Evolutionary conservation across 176 grass and related monocot genomes (phyloP), one percentile per base, ranked within the genome.

Genomic region (Ampelocalamus luodianensis): DNA sequence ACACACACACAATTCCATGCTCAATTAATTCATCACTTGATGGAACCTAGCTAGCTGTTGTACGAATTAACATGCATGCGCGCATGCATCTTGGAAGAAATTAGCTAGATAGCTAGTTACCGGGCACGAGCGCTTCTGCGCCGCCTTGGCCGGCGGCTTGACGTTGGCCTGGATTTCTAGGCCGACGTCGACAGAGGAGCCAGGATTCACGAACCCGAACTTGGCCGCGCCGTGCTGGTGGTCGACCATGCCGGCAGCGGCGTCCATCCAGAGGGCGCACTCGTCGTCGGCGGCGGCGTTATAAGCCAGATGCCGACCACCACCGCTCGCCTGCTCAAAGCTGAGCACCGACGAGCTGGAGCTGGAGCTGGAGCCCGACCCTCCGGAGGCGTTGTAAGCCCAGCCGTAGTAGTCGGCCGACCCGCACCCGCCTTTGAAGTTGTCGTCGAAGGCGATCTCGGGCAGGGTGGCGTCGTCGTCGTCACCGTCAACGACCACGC

Each of bases 341-440:
- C 93, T 92, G 79, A 98, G 93, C 51, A 98, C 89, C 55, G 93
- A 98, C 50, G 96, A 89, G 87, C 82, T 91, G 6, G 95, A 93
- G 88, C 85, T 88, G 54, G 90, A 77, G 73, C 81, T 90, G 68
- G 87, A 50, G 22, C 75, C 71, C 0, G 89, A 83, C 1, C 65
- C 59, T 3, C 74, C 77, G 6, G 65, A 82, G 4, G 44, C 77
- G 34, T 22, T 45, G 43, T 61, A 64, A 1, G 67, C 77, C 76
- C 78, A 94, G 76, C 75, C 13, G 86, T 87, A 84, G 77, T 87
- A 88, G 66, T 79, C 71, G 0, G 45, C 75, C 4, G 78, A 58
- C 49, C 78, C 51, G 3, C 42, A 70, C n/a, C 65, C 80, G 17
- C 55, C 61, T 50, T 78, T 82, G 49, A 88, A 87, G 79, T 36